A percentile compares a stretch with the other conserved stretches of the same genome.
phyloP scores from a whole-genome alignment of 2,329 filamentous ascomycete genomes.

The Calonectria leucothoes region DNA sequence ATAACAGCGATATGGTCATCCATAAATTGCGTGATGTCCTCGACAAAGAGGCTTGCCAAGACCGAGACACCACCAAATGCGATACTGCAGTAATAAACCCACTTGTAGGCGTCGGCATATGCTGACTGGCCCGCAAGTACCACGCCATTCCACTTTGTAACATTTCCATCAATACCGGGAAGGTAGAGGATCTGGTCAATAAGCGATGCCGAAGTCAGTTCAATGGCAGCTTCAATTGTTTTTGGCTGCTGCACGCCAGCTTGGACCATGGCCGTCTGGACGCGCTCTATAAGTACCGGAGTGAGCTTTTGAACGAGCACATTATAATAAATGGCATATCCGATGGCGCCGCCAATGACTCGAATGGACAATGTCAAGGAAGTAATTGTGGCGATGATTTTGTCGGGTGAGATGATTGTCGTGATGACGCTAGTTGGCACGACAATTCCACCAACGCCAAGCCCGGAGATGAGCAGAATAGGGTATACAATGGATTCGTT shows the following conservation, averaged over 20 bases:
- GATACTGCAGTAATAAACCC: background rate
- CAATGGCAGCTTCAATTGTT: background rate
- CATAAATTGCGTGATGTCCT: background rate
- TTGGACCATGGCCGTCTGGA: background rate
- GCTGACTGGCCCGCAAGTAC: background rate
- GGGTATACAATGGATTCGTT: background rate
- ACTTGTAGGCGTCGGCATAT: background rate
- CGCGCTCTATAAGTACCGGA: background rate
- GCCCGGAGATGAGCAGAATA: background rate
- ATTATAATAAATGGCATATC: background rate
- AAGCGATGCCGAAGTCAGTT: background rate
- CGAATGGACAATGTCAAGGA: background rate
- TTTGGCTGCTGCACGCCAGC: background rate
- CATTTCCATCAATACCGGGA: background rate
- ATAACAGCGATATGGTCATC: background rate
- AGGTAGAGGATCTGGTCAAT: background rate
- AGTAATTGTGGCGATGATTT: constrained; percentile 8
- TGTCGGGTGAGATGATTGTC: constrained; percentile 8
- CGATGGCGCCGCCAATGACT: background rate
- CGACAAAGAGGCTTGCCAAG: background rate
- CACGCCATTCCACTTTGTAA: background rate
- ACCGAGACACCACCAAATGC: background rate
- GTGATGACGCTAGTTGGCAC: constrained; percentile 11
- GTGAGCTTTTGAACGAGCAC: background rate
- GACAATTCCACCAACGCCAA: constrained; percentile 4